Evolutionary conservation across 257 asterid genomes (phyloP), one percentile per base, ranked within the genome.

Genomic region (Eucommia ulmoides): DNA sequence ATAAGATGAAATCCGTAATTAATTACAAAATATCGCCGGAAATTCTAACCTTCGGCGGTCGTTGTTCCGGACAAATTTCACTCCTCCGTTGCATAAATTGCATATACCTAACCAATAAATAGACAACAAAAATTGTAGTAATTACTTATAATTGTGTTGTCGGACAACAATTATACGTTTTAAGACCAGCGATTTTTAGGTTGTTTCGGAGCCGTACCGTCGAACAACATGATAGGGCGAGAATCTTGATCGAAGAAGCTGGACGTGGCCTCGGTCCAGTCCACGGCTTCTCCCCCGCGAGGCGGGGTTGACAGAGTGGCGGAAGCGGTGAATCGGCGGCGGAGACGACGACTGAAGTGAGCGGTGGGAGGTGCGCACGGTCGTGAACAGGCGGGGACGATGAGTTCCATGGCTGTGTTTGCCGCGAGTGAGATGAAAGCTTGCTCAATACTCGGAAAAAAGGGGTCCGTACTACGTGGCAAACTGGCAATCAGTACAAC

Each of bases 211-310:
- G 19, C 11, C 19, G 45, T 77, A 84, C 95, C 97, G 62, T 88
- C 97, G 55, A 88, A 88, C 47, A 88, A 62, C 97, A 88, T 84
- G 68, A 88, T 88, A 10, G 97, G 97, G 38, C 97, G 85, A 35
- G 84, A 69, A 65, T 88, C 97, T 61, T 59, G 71, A 33, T 76
- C 77, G 73, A 84, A 88, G 74, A 74, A 88, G 66, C 57, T 70
- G 16, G 75, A 50, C 38, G 93, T 81, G 64, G 81, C 93, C 73
- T 79, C 69, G 49, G 56, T 77, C 82, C 84, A 84, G 63, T 79
- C 88, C 65, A 73, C 60, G 41, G 63, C 55, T 5, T 59, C 20
- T 14, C 64, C 65, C 14, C 69, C 53, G 1, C 73, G 76, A 49
- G 71, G 69, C 50, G 78, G 73, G 44, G 70, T 54, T 33, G 89